Evolutionary conservation across 441 rosid species (phyloP), one percentile per base, ranked within the genome.

Genomic region (Sinapis alba): DNA sequence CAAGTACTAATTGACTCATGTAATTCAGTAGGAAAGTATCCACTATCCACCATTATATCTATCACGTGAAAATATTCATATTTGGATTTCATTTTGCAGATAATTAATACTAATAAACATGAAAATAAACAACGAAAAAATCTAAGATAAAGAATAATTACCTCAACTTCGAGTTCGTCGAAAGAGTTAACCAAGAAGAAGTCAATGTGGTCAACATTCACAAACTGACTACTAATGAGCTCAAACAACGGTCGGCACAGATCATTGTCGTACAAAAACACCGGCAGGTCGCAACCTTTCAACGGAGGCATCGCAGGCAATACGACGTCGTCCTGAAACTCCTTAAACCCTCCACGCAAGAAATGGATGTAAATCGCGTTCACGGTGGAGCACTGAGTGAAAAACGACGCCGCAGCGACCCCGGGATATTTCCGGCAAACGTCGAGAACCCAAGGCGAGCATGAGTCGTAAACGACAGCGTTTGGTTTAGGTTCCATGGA

Each of bases 141-240:
- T 26, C 26, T 38, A 16, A 13, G n/a, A 24, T 18, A 3, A 64
- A n/a, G 34, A 51, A 34, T 62, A 43, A 27, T 11, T 71, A 93
- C 97, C 96, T 88, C 81, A 2, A 65, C 6, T 74, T 93, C 97
- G 16, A 93, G 86, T 72, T 87, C 72, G 69, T 86, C 86, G 81
- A 87, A 91, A 2, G 89, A 86, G 71, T 93, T 91, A 68, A 87
- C 81, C 19, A 91, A 84, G 50, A 88, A 34, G 77, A 70, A 81
- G 69, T 91, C 93, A 16, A 87, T 88, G 66, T 80, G 65, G 18
- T 90, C 84, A 0, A 75, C 16, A 41, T 91, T 88, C 5, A 81
- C 70, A 53, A 93, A 91, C 70, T 93, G 97, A 18, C 70, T 77
- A 77, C 86, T 7, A 51, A 77, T 56, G 81, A 86, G 45, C 77